phyloP scores from a whole-genome alignment of 2,329 filamentous ascomycete species.

The Clarireedia paspali region DNA sequence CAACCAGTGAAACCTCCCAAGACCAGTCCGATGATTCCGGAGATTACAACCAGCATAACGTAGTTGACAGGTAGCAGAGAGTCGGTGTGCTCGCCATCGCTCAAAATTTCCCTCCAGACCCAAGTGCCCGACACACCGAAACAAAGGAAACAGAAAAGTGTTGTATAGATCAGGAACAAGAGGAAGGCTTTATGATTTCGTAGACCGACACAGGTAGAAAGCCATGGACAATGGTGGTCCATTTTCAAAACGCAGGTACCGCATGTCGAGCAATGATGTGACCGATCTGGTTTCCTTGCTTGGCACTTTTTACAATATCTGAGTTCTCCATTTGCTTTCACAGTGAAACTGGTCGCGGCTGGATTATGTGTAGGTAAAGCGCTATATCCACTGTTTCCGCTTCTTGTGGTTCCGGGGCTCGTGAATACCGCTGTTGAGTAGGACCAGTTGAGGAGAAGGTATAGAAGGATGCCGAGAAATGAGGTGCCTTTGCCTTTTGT shows the following conservation, averaged over 20 bases:
- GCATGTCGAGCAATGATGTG: constrained; percentile 95
- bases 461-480: constrained; percentile 61
- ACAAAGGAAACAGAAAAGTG: constrained; percentile 73
- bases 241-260: constrained; percentile 94
- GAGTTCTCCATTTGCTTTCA: constrained; percentile 80
- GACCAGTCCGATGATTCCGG: constrained; percentile 86
- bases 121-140: constrained; percentile 73
- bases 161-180: constrained; percentile 84
- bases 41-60: constrained; percentile 77
- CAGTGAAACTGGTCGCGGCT: constrained; percentile 69
- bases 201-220: constrained; percentile 89
- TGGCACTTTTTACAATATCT: constrained; percentile 98
- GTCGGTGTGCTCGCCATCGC: constrained; percentile 62
- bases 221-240: constrained; percentile 98
- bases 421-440: constrained; percentile 95
- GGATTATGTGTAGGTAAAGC: constrained; percentile 65
- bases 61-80: constrained; percentile 82
- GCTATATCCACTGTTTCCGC: constrained; percentile 59
- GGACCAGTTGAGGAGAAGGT: constrained; percentile 72
- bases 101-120: constrained; percentile 78
- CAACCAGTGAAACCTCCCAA: constrained; percentile 83
- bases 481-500: constrained; percentile 47
- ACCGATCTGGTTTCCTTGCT: constrained; percentile 85
- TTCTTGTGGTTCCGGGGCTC: constrained; percentile 66
- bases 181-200: constrained; percentile 95